A percentile compares a stretch with the other conserved stretches of the same genome.
phyloP scores from a whole-genome alignment of 179 eudicot genomes.

The Corrigiola litoralis region DNA sequence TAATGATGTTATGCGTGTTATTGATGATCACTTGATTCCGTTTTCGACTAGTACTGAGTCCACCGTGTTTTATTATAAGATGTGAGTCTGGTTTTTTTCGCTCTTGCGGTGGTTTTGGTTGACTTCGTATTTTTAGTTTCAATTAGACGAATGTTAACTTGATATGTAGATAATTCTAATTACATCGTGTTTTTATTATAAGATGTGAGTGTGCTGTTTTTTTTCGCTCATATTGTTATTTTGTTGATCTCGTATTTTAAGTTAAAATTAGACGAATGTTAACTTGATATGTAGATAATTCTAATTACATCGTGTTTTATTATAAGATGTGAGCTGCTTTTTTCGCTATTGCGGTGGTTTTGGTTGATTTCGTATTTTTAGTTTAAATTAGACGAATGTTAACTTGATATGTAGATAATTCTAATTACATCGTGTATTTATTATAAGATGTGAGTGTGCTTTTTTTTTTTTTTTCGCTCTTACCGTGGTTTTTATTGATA shows the following conservation, averaged over 20 bases:
- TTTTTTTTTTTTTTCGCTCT: not conserved
- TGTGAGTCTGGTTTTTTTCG: slow-evolving; percentile 30
- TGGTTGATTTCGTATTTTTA: too few relatives aligned
- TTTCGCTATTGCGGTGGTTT: not conserved
- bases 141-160: too few relatives aligned
- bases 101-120: not conserved
- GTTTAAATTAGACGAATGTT: too few relatives aligned
- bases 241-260: not conserved
- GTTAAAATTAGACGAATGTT: not conserved
- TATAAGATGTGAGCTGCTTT: slow-evolving; percentile 51
- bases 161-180: too few relatives aligned
- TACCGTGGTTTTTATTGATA: not conserved
- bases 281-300: slow-evolving; percentile 8
- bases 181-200: too few relatives aligned
- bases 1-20: slow-evolving; percentile 47
- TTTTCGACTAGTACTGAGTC: slow-evolving; percentile 59
- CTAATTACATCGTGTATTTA: too few relatives aligned
- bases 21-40: slow-evolving; percentile 62
- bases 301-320: slow-evolving; percentile 70
- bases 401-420: too few relatives aligned
- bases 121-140: too few relatives aligned
- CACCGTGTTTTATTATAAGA: slow-evolving; percentile 65
- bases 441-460: slow-evolving; percentile 10
- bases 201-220: slow-evolving; percentile 3
- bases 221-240: not conserved